Conservation (phyloP, 192 early-diverging fungal species). For the Linnemannia zychae region DNA sequence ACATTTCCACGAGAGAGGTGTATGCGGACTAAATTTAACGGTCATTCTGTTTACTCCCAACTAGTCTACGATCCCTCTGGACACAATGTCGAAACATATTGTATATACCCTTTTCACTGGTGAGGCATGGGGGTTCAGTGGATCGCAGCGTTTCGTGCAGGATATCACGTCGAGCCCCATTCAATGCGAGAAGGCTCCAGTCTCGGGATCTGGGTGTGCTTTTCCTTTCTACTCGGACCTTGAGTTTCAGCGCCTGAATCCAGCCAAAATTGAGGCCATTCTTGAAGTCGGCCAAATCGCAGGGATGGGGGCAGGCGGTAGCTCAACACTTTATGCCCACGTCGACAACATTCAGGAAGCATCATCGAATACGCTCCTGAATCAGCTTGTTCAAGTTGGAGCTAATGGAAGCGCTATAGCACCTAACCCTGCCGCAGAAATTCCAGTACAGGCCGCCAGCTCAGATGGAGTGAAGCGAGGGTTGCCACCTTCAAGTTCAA, state of each 20-base stretch:
- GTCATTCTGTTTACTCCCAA: not conserved
- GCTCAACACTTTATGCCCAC: constrained; percentile 57
- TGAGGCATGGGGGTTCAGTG: constrained; percentile 82
- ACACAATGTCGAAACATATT: constrained; percentile 73
- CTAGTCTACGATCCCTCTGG: constrained; percentile 60
- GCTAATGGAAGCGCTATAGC: constrained; percentile 19
- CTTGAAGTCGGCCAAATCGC: constrained; percentile 77
- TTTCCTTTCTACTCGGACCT: constrained; percentile 73
- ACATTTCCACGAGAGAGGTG: too few species aligned
- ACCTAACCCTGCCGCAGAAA: not conserved
- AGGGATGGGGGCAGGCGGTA: constrained; percentile 24
- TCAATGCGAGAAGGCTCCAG: constrained; percentile 63
- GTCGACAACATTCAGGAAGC: constrained; percentile 49
- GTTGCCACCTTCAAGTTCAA: constrained; percentile 80
- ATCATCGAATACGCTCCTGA: constrained; percentile 13
- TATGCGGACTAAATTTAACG: constrained; percentile 11
- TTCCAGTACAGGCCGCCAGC: constrained; percentile 61
- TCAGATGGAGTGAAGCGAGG: constrained; percentile 56
- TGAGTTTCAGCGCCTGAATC: constrained; percentile 77
- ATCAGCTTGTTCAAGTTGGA: constrained; percentile 34
- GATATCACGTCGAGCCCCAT: constrained; percentile 70
- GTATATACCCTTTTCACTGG: constrained; percentile 81
- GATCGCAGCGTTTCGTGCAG: constrained; percentile 86
- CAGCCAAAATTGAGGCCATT: constrained; percentile 76
- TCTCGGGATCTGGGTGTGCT: constrained; percentile 62